phyloP scores from a whole-genome alignment of 805 yeast species.

The Lachancea waltii region DNA sequence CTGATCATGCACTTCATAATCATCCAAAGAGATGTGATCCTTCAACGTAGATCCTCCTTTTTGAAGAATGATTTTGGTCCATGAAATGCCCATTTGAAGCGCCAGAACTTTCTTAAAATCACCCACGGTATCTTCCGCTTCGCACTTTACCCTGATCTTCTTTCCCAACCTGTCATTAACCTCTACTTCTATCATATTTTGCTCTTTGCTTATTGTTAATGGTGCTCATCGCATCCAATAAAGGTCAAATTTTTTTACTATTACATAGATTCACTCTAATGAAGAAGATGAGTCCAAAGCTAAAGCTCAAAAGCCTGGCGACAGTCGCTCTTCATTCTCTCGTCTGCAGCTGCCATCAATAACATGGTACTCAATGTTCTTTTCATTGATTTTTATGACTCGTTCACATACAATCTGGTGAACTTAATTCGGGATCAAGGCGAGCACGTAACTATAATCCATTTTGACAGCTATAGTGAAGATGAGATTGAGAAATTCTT shows the following conservation, averaged over 20 bases:
- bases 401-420: constrained; percentile 80
- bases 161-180: constrained; percentile 81
- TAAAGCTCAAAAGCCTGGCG: too few relatives aligned
- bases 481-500: constrained; percentile 10
- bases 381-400: constrained; percentile 85
- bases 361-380: constrained; percentile 21
- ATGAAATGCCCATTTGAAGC: constrained; percentile 74
- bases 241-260: neutral
- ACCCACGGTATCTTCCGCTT: constrained; percentile 77
- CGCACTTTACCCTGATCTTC: constrained; percentile 80
- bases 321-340: too few relatives aligned
- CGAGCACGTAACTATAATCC: constrained; percentile 31
- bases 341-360: neutral
- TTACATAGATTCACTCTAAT: neutral
- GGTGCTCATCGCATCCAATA: neutral
- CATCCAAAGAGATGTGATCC: constrained; percentile 88
- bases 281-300: neutral
- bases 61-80: constrained; percentile 59
- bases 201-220: too few relatives aligned
- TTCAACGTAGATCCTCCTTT: constrained; percentile 81
- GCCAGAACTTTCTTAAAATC: constrained; percentile 83
- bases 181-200: constrained; percentile 58
- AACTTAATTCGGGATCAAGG: constrained; percentile 47
- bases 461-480: constrained; percentile 32
- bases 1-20: constrained; percentile 89